Percentiles rank a stretch among this genome's conserved stretches.
phyloP scores from a whole-genome alignment of 163 green algal species.

The Scenedesmus sp. region DNA sequence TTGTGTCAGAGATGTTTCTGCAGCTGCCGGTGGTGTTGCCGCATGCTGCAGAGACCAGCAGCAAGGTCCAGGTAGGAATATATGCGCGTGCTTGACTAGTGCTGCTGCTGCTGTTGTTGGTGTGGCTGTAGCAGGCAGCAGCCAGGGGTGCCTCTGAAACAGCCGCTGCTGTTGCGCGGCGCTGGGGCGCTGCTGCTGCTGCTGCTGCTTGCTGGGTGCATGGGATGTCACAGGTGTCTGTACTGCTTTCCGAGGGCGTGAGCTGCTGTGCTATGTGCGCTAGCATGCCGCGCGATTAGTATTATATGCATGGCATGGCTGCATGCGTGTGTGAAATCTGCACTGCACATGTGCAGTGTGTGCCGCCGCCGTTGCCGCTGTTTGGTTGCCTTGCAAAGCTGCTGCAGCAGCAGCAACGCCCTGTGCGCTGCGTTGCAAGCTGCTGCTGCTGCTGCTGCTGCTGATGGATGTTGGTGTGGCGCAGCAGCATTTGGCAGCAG shows the following conservation, averaged over 20 bases:
- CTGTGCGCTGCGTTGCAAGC: not conserved
- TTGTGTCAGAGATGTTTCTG: too few species aligned
- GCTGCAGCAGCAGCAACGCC: not conserved
- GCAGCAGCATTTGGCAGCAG: too few species aligned
- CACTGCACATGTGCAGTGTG: not conserved
- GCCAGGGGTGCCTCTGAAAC: not conserved
- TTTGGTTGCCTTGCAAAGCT: too few species aligned
- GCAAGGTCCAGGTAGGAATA: not conserved
- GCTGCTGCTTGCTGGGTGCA: not conserved
- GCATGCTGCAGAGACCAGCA: not conserved
- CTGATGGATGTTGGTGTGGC: too few species aligned
- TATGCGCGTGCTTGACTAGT: too few species aligned
- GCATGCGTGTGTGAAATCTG: not conserved
- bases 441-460: not conserved
- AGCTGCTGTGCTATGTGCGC: not conserved
- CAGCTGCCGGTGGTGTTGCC: too few species aligned
- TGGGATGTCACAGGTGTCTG: not conserved
- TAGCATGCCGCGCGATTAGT: too few species aligned
- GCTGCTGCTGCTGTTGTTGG: too few species aligned
- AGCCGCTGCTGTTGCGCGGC: not conserved
- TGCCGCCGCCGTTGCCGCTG: not conserved
- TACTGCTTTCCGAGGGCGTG: not conserved
- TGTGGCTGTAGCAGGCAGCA: not conserved
- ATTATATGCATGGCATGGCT: too few species aligned
- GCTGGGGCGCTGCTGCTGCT: not conserved